Base-by-base conservation (phyloP, 2,329 filamentous ascomycete species). In the Sarocladium oryzae region DNA sequence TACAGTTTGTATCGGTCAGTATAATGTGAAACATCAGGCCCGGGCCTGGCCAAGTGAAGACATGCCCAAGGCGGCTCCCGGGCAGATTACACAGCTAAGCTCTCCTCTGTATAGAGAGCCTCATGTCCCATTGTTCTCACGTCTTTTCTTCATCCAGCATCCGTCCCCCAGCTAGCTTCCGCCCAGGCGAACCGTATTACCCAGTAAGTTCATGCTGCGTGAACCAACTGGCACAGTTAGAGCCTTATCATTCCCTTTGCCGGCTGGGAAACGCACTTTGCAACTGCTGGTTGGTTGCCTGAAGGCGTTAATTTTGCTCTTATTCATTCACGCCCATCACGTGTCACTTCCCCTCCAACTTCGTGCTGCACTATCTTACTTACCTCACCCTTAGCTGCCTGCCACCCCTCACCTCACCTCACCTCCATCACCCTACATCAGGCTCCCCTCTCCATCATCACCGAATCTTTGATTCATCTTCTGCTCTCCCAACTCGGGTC, bases 371-470 rank as follows among this genome's bases (percentile, higher is more conserved):
- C 43, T 30, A 30, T 30, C 43, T 48, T 32, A 32, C 43, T 48
- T 48, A 48, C 43, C 28, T 48, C 43, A 48, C 43, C 43, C 13
- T 23, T 33, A 30, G 43, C 26, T 48, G 43, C 43, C 43, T 48
- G 28, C 26, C 24, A 33, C 43, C 43, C 43, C 43, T 48, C 43
- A 32, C 43, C 43, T 48, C 43, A 32, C 43, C 43, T 20, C 21
- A 28, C 43, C 26, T 18, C 24, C 43, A 32, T 21, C 16, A 48
- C 43, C 28, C 28, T 30, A 15, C 43, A 8, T 48, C 26, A 8
- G 26, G n/a, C n/a, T 33, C 43, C 43, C 24, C 7, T 33, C 43
- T 11, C 33, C 24, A 48, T 23, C 28, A 20, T 3, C 3, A 33
- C n/a, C 28, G 13, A 15, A 16, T 4, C 16, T 15, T 11, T 23